phyloP scores from a whole-genome alignment of 176 grass and related monocot genomes.

The Cenchrus americanus region DNA sequence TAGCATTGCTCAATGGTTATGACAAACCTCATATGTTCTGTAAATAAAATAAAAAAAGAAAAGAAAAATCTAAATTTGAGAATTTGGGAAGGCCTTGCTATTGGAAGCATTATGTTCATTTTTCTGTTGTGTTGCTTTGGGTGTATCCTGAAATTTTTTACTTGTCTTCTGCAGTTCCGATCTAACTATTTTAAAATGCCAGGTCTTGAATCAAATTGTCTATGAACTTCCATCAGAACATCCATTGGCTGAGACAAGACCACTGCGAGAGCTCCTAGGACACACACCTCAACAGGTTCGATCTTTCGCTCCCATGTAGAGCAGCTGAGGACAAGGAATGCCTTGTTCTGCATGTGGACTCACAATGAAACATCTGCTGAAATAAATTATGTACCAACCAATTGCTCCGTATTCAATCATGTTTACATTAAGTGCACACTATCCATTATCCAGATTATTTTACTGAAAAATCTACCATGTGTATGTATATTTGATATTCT shows the following conservation, averaged over 20 bases:
- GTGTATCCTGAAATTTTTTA: constrained; percentile 1
- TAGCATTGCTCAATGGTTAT: neutral
- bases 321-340: constrained; percentile 12
- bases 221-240: constrained; percentile 90
- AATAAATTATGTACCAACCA: constrained; percentile 9
- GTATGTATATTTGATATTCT: neutral
- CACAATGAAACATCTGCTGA: neutral
- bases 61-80: neutral
- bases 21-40: neutral
- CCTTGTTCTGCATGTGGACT: neutral
- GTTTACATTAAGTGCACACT: neutral
- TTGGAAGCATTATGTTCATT: neutral
- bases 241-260: constrained; percentile 90
- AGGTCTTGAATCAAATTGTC: constrained; percentile 98
- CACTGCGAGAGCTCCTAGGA: constrained; percentile 83
- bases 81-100: neutral
- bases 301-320: constrained; percentile 22
- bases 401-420: neutral
- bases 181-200: constrained; percentile 42
- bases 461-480: neutral
- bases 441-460: neutral
- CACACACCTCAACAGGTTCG: constrained; percentile 92
- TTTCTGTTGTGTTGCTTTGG: neutral
- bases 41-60: neutral
- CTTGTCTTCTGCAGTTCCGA: constrained; percentile 7